Conservation (phyloP, 2,329 filamentous ascomycete genomes). For the Davidsoniella neocaledoniae region DNA sequence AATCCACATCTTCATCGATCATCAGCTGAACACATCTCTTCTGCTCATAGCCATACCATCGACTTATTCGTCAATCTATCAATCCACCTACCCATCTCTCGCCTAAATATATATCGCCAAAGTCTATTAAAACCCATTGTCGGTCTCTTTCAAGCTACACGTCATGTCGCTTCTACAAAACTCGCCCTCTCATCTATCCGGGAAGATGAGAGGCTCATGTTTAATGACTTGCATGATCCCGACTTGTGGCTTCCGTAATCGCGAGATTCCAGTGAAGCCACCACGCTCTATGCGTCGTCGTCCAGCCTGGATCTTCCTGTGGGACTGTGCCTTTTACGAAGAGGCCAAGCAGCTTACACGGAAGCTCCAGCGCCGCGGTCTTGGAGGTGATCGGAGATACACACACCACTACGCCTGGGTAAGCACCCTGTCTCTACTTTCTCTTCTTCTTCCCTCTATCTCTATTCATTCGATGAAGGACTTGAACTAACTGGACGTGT, state of each 20-base stretch:
- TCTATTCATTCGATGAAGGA: not conserved
- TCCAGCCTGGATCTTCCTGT: constrained; percentile 3
- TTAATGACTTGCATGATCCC: not conserved
- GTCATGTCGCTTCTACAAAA: too few species aligned
- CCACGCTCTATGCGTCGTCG: not conserved
- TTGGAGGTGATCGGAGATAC: constrained; percentile 1
- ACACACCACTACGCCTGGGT: constrained; percentile 7
- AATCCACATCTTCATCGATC: too few species aligned
- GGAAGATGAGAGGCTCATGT: too few species aligned
- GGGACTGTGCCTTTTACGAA: constrained; percentile 8
- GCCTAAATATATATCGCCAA: too few species aligned
- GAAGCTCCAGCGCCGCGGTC: constrained; percentile 5
- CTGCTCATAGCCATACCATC: too few species aligned
- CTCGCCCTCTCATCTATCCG: too few species aligned
- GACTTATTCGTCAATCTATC: too few species aligned
- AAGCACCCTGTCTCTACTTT: not conserved
- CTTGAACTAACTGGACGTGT: not conserved
- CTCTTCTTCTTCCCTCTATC: too few species aligned
- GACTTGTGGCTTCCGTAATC: not conserved
- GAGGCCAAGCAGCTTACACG: constrained; percentile 3
- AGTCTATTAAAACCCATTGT: too few species aligned
- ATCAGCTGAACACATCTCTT: too few species aligned
- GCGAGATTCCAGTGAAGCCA: not conserved
- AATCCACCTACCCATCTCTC: too few species aligned
- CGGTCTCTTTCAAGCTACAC: too few species aligned